Conservation (phyloP, 106 monocot genomes). For the Dioscorea alata region DNA sequence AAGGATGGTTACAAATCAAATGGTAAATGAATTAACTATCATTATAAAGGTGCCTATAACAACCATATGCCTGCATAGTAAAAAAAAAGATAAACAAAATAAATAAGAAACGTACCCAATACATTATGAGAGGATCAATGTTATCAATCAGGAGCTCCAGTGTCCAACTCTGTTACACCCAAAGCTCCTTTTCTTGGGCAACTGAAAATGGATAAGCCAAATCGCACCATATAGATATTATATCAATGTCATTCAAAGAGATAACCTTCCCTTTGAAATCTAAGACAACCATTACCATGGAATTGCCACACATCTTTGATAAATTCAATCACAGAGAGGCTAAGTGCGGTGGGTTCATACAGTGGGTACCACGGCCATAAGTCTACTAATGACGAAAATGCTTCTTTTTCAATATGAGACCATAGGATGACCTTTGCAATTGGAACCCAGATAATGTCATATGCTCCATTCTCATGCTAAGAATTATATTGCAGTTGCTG, state of each 20-base stretch:
- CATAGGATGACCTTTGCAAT: constrained; percentile 1
- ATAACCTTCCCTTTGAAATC: constrained; percentile 16
- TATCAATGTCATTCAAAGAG: constrained; percentile 25
- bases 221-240: constrained; percentile 21
- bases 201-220: constrained; percentile 29
- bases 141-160: constrained; percentile 16
- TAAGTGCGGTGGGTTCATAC: constrained; percentile 13
- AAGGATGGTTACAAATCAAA: too few species aligned
- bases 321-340: constrained; percentile 14
- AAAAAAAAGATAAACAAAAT: too few species aligned
- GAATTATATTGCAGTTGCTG: constrained; percentile 12
- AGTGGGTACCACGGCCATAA: constrained; percentile 16
- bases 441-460: constrained; percentile 32
- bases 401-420: constrained; percentile 9
- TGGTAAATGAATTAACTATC: too few species aligned
- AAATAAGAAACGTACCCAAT: constrained; percentile 23
- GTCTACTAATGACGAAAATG: constrained; percentile 1
- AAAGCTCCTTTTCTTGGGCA: constrained; percentile 24
- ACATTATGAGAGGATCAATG: constrained; percentile 22
- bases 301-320: constrained; percentile 29
- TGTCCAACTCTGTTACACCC: constrained; percentile 20
- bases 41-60: too few species aligned
- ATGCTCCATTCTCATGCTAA: constrained; percentile 6
- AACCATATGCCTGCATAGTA: too few species aligned
- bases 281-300: constrained; percentile 21